Percentiles rank a stretch among this genome's conserved stretches.
Conservation (phyloP, 805 yeast genomes). For the Candida wancherniae region DNA sequence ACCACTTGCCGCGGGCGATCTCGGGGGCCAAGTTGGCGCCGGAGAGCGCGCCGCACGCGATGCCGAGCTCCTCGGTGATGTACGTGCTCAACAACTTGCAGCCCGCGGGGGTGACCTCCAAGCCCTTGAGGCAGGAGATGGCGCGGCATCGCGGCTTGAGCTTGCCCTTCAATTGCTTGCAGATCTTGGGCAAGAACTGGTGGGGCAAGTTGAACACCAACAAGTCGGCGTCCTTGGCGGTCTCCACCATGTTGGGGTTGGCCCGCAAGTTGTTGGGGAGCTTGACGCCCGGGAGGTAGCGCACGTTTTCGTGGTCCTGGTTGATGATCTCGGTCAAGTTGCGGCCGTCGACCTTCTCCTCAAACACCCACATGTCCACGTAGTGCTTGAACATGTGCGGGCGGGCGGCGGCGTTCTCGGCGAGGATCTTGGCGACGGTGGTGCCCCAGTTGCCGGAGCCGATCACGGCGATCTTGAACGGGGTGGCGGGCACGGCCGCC, state of each 20-base stretch:
- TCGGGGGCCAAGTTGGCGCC: conserved; percentile 98
- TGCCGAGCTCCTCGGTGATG: conserved; percentile 74
- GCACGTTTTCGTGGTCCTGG: conserved; percentile 86
- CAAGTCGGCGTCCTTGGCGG: conserved; percentile 79
- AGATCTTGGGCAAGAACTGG: conserved; percentile 81
- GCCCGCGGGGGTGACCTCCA: conserved; percentile 81
- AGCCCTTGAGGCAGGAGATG: conserved; percentile 92
- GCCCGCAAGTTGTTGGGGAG: conserved; percentile 87
- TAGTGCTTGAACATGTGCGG: conserved; percentile 64
- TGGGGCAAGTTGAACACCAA: conserved; percentile 94
- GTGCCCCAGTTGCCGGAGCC: conserved; percentile 99
- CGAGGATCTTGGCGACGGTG: conserved; percentile 90
- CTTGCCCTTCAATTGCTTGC: conserved; percentile 71
- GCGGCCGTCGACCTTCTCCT: conserved; percentile 73
- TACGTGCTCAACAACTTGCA: conserved; percentile 77
- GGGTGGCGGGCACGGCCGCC: conserved; percentile 13
- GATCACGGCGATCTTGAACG: conserved; percentile 43
- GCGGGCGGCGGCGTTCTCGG: conserved; percentile 76
- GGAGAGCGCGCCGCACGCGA: conserved; percentile 92
- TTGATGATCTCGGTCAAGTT: conserved; percentile 89
- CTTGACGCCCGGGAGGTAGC: conserved; percentile 83
- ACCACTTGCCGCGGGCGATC: conserved; percentile 93
- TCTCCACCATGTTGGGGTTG: conserved; percentile 72
- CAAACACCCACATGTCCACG: conserved; percentile 96
- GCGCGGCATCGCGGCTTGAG: conserved; percentile 73